Evolutionary conservation across 192 early-diverging fungal species (phyloP).

Genomic region (Gaertneriomyces semiglobifer): DNA sequence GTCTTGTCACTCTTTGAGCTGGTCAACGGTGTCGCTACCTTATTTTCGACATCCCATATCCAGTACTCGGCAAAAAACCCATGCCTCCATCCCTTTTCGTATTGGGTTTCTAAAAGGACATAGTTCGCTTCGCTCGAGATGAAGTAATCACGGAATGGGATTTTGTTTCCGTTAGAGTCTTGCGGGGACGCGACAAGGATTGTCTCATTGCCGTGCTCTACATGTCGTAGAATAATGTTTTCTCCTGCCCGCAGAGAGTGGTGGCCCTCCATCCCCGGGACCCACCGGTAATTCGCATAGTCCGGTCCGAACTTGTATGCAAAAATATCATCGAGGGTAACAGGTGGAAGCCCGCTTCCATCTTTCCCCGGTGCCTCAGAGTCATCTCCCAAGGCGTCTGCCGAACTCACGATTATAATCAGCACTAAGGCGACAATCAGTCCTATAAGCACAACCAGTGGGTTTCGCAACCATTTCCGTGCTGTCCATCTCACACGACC

Average conservation of each 20-base stretch:
- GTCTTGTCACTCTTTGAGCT: constrained; percentile 33
- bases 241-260: not conserved
- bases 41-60: constrained; percentile 65
- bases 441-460: no score
- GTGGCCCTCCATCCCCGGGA: constrained; percentile 24
- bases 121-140: constrained; percentile 79
- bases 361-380: no score
- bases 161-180: constrained; percentile 17
- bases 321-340: constrained; percentile 21
- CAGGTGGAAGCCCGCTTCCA: not conserved
- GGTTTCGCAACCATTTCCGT: no score
- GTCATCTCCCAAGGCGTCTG: no score
- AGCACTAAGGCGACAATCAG: no score
- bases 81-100: constrained; percentile 75
- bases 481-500: no score
- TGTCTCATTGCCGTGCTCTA: constrained; percentile 31
- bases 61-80: constrained; percentile 78
- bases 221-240: constrained; percentile 24
- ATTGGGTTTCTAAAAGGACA: constrained; percentile 68
- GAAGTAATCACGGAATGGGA: constrained; percentile 36
- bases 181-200: constrained; percentile 11
- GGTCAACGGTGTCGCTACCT: constrained; percentile 60
- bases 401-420: no score
- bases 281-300: constrained; percentile 2
- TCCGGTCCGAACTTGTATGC: constrained; percentile 9